Conservation (phyloP, 768 basidiomycete species). For the Termitomyces bulborhizus region DNA sequence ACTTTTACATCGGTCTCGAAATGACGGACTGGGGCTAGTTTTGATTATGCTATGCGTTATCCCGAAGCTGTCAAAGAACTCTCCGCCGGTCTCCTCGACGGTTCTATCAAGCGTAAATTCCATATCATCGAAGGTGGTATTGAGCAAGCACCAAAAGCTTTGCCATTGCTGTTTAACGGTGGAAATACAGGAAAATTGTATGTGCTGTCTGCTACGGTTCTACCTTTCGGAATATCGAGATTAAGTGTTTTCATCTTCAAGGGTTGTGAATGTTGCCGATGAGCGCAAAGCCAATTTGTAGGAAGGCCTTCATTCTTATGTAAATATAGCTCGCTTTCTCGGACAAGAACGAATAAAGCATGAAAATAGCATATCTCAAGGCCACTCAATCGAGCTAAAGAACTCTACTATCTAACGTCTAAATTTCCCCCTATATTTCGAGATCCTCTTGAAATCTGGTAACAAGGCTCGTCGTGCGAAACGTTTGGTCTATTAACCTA, state of each 20-base stretch:
- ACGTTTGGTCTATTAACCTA: not conserved
- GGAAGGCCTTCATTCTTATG: not conserved
- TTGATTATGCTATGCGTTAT: constrained; percentile 68
- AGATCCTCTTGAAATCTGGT: too few species aligned
- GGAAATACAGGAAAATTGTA: constrained; percentile 77
- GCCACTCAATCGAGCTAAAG: too few species aligned
- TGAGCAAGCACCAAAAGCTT: constrained; percentile 63
- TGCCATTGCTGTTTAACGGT: constrained; percentile 68
- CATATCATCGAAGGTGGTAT: constrained; percentile 71
- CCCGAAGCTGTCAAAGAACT: constrained; percentile 54
- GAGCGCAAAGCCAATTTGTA: constrained; percentile 32
- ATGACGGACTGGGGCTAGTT: constrained; percentile 28
- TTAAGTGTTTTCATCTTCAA: constrained; percentile 17
- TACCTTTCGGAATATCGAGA: not conserved
- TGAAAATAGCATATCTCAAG: not conserved
- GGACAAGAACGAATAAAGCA: not conserved
- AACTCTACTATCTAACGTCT: too few species aligned
- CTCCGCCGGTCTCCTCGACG: constrained; percentile 50
- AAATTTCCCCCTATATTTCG: too few species aligned
- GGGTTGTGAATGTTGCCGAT: constrained; percentile 55
- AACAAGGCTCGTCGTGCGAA: not conserved
- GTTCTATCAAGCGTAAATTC: constrained; percentile 74
- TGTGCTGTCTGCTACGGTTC: constrained; percentile 12
- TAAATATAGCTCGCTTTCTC: too few species aligned
- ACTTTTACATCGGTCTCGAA: not conserved